Evolutionary conservation across 1,284 basidiomycete species (phyloP), one percentile per base, ranked within the genome.

Genomic region (Ustilago sp.): DNA sequence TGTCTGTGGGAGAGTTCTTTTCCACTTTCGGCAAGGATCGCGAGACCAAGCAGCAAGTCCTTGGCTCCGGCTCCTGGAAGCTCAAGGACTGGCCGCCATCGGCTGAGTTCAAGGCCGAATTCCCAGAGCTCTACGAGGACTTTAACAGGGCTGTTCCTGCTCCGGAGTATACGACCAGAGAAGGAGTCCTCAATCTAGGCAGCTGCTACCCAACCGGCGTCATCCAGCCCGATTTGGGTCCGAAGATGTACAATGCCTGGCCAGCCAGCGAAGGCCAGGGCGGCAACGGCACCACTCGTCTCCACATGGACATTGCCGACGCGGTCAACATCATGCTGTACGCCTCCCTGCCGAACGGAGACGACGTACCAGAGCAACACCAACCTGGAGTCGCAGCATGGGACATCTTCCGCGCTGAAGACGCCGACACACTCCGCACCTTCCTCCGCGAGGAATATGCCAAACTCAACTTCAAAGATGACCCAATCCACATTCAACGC

Each of bases 221-320:
- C 0, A 88, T 95, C 62, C 90, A 91, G 34, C 94, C 95, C 4
- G 95, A 98, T 85, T 90, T 98, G 13, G 95, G 94, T 83, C 89
- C 89, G 7, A 90, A 90, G 81, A 89, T 89, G 88, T 88, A 88
- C 81, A 87, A 87, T 63, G 88, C 88, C 12, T 83, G 80, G 80
- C 72, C 80, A 2, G 68, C 68, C 9, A 65, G 56, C 17, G 80
- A 81, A 73, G 86, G 87, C 13, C 84, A 88, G 23, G 91, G 91
- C 8, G 92, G 90, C 80, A 92, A 92, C 80, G 93, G 93, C 8
- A 91, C 93, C 31, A 98, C 95, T 3, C 89, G 94, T 54, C 86
- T 98, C 59, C 95, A 98, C 84, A 95, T 96, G 94, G 95, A 98
- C 86, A 94, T 96, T 89, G 94, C 95, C 0, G 95, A 98, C 82